Evolutionary conservation across 2,329 filamentous ascomycete genomes (phyloP).

Genomic region (Colletotrichum neosansevieriae): DNA sequence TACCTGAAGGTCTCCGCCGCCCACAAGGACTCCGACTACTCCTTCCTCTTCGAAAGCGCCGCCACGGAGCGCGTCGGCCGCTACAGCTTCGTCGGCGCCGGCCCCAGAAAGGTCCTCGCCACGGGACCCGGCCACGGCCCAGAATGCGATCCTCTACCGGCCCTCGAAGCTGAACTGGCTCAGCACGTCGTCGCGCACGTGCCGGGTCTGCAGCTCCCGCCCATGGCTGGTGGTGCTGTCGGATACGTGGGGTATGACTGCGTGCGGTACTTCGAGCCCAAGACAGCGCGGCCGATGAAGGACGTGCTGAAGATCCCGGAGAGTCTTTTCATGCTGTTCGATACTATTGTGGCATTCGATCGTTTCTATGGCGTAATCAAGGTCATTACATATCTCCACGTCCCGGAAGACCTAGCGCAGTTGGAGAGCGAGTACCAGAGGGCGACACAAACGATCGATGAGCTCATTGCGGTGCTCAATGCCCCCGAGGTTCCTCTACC

Average conservation of each 20-base stretch:
- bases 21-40: conserved; percentile 78
- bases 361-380: conserved; percentile 94
- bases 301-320: conserved; percentile 92
- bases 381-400: conserved; percentile 88
- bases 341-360: conserved; percentile 94
- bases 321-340: conserved; percentile 96
- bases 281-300: conserved; percentile 89
- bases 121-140: conserved; percentile 90
- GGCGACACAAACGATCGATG: conserved; percentile 72
- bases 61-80: conserved; percentile 93
- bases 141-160: conserved; percentile 84
- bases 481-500: conserved; percentile 82
- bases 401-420: conserved; percentile 67
- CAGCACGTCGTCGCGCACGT: conserved; percentile 85
- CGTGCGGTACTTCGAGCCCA: conserved; percentile 97
- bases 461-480: conserved; percentile 78
- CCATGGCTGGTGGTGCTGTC: conserved; percentile 90
- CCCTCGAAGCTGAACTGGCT: conserved; percentile 83
- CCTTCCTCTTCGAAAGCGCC: conserved; percentile 96
- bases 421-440: conserved; percentile 78
- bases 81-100: conserved; percentile 94
- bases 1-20: conserved; percentile 90
- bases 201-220: conserved; percentile 84
- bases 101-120: conserved; percentile 82
- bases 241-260: conserved; percentile 99